Evolutionary conservation across 257 asterid genomes (phyloP), one percentile per base, ranked within the genome.

Genomic region (Leonotis leonurus): DNA sequence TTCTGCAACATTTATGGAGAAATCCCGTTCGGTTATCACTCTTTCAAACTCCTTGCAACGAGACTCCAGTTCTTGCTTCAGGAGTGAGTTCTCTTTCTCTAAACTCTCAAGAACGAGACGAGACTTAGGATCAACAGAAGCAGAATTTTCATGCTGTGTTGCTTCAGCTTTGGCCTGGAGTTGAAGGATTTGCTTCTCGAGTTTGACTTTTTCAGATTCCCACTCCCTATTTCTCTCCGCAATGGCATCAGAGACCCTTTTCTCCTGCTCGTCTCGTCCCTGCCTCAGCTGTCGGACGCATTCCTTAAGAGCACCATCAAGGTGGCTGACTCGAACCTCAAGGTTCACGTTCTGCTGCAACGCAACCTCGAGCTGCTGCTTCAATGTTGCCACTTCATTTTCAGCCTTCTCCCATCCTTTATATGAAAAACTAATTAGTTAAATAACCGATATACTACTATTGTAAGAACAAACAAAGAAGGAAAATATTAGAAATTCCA

Each of bases 351-450:
- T 84, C 66, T 85, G 93, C 76, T 84, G 86, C 52, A 82, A 62
- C 0, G 90, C 88, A 51, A 62, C 73, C 72, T 82, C 93, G 22
- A 84, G 84, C 75, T 87, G 94, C 72, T 85, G 85, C 77, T 87
- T 83, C 59, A 85, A 56, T 32, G 67, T 67, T 2, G 77, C 65
- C 64, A 77, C 88, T 75, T 87, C 95, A 52, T 79, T 87, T 64
- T 87, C 95, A 8, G 94, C 90, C 83, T 81, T 83, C 75, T 87
- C 95, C 95, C 95, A 87, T 24, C 95, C 95, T 87, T 56, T 50
- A 44, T 26, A 69, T 13, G 33, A 32, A 67, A 56, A 52, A 55
- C n/a, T 18, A 30, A 43, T 43, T 6, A 6, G 60, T 56, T 61
- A 37, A 63, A 49, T n/a, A 36, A 37, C 12, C 5, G 18, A 20